These are phyloP conservation scores for Blastocystis sp. DNA, from an alignment of 352 stramenopile species.

Conservation along the genomic window DNA sequence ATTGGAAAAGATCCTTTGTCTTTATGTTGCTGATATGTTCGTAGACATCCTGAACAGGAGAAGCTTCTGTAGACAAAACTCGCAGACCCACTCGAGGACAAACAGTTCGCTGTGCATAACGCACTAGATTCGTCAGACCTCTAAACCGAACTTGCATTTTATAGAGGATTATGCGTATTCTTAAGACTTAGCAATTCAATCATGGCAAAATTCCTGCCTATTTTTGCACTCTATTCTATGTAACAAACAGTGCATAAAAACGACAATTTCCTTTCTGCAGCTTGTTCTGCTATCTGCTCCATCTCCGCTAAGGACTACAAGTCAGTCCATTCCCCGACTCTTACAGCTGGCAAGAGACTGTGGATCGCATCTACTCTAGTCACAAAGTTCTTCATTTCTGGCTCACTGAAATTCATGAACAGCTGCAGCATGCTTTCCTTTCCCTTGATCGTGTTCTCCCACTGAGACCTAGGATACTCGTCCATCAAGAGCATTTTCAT, in stretches of 20 bases:
- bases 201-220: not conserved
- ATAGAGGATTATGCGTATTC: not conserved
- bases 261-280: not conserved
- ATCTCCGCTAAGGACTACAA: slow-evolving; percentile 4
- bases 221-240: not conserved
- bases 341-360: not conserved
- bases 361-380: not conserved
- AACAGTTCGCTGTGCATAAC: not conserved
- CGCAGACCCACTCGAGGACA: not conserved
- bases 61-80: not conserved
- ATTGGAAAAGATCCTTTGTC: slow-evolving; percentile 32
- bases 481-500: slow-evolving; percentile 11
- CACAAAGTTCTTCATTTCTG: not conserved
- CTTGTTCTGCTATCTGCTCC: not conserved
- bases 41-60: not conserved
- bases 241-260: not conserved
- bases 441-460: not conserved
- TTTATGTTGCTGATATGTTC: slow-evolving; percentile 37
- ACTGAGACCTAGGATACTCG: not conserved
- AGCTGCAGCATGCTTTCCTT: not conserved
- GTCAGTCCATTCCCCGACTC: not conserved
- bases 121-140: not conserved
- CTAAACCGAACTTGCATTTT: slow-evolving; percentile 40
- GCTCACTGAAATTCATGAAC: not conserved
- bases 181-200: not conserved